These are phyloP conservation scores for Blastocystis sp. DNA, from an alignment of 352 stramenopile species.

Conservation along the genomic window DNA sequence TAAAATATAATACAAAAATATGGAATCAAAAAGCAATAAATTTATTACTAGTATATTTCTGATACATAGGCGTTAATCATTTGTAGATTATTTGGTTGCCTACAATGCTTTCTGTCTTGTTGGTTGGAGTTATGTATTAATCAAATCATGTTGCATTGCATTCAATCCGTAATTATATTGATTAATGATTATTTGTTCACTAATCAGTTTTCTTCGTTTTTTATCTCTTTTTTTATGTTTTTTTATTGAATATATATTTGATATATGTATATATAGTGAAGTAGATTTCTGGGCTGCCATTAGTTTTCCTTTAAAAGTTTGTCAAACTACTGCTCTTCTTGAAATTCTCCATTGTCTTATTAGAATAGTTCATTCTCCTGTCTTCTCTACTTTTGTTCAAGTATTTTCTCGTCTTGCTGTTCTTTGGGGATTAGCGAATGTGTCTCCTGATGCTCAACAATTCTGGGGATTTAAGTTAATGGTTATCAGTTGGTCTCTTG, in stretches of 20 bases:
- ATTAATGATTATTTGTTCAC: too few relatives aligned
- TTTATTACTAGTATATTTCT: too few relatives aligned
- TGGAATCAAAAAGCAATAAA: too few relatives aligned
- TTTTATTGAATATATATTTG: neutral
- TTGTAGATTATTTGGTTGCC: constrained; percentile 26
- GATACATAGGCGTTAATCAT: too few relatives aligned
- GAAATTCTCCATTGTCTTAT: constrained; percentile 82
- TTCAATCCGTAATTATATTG: too few relatives aligned
- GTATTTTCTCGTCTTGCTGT: constrained; percentile 70
- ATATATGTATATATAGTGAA: neutral
- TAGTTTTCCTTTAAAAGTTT: constrained; percentile 35
- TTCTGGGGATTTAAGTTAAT: constrained; percentile 64
- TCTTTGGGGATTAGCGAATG: constrained; percentile 72
- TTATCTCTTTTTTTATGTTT: neutral
- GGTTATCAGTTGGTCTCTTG: constrained; percentile 58
- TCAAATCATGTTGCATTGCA: too few relatives aligned
- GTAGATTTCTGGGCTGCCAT: constrained; percentile 10
- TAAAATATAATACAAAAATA: too few relatives aligned
- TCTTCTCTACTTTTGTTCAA: constrained; percentile 72
- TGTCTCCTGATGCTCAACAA: constrained; percentile 50
- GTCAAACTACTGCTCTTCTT: constrained; percentile 75
- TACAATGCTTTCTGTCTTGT: constrained; percentile 21
- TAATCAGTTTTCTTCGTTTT: too few relatives aligned
- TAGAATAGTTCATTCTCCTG: constrained; percentile 75
- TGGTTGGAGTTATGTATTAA: constrained; percentile 25